phyloP scores from a whole-genome alignment of 257 asterid genomes.

The Nicotiana attenuata region DNA sequence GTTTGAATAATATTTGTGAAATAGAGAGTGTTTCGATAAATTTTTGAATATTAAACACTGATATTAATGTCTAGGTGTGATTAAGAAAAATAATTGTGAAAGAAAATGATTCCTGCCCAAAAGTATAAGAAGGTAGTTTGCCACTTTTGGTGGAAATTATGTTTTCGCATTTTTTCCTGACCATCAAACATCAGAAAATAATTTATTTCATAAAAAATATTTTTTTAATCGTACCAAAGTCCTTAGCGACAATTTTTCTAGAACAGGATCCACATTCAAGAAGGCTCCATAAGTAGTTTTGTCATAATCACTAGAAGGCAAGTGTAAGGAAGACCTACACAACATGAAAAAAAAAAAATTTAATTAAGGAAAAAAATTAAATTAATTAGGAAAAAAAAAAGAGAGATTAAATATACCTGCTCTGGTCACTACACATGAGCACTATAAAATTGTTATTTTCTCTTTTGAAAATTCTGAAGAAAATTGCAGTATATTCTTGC shows the following conservation, averaged over 20 bases:
- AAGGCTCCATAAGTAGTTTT: slow-evolving; percentile 33
- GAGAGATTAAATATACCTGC: slow-evolving; percentile 15
- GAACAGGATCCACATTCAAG: slow-evolving; percentile 25
- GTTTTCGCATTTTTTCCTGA: no score
- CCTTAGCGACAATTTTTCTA: slow-evolving; percentile 23
- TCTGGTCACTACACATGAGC: slow-evolving; percentile 41
- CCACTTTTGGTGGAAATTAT: no score
- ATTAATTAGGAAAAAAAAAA: background rate
- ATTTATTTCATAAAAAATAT: no score
- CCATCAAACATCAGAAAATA: no score
- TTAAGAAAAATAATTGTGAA: background rate
- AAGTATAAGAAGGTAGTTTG: no score
- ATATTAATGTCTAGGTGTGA: no score
- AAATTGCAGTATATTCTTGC: slow-evolving; percentile 33
- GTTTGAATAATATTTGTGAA: no score
- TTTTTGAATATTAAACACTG: background rate
- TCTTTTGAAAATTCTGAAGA: slow-evolving; percentile 29
- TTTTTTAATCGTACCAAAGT: slow-evolving; percentile 13
- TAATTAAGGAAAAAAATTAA: background rate
- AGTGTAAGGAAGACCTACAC: slow-evolving; percentile 29
- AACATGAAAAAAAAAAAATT: no score
- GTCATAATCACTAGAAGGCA: slow-evolving; percentile 19
- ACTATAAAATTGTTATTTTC: slow-evolving; percentile 18
- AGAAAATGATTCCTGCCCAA: background rate
- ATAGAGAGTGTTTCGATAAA: no score